These are phyloP conservation scores for Diaporthe aspalathi DNA, from an alignment of 2,329 filamentous ascomycete genomes.

Conservation along the genomic window DNA sequence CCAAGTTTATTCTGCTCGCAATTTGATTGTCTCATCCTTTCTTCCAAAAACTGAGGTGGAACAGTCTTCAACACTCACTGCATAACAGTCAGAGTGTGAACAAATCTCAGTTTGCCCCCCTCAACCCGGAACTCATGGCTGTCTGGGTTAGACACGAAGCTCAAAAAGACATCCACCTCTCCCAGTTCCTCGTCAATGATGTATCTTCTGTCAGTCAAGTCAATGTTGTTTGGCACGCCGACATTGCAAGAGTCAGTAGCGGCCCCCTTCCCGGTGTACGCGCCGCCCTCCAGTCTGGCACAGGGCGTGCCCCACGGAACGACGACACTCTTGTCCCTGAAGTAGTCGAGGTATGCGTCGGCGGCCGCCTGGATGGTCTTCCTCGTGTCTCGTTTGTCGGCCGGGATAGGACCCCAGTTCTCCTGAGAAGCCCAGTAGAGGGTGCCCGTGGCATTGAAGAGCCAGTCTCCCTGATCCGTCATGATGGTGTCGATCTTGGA, in stretches of 20 bases:
- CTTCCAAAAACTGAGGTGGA: not conserved
- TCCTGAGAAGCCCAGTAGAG: slow-evolving; percentile 50
- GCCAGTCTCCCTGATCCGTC: slow-evolving; percentile 52
- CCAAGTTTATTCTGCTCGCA: not conserved
- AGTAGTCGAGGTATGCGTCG: slow-evolving; percentile 53
- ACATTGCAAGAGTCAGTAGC: slow-evolving; percentile 49
- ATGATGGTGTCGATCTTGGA: slow-evolving; percentile 48
- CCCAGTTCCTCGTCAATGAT: slow-evolving; percentile 44
- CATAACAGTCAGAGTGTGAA: slow-evolving; percentile 44
- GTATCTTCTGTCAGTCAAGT: slow-evolving; percentile 42
- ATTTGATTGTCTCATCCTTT: not conserved
- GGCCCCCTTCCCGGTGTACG: slow-evolving; percentile 48
- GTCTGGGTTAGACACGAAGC: slow-evolving; percentile 42
- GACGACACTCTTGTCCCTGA: slow-evolving; percentile 50
- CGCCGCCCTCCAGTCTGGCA: slow-evolving; percentile 51
- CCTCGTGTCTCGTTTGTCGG: slow-evolving; percentile 48
- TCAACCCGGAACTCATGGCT: slow-evolving; percentile 43
- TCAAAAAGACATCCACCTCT: slow-evolving; percentile 42
- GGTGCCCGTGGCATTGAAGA: slow-evolving; percentile 52
- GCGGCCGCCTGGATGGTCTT: slow-evolving; percentile 51
- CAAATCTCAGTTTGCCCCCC: slow-evolving; percentile 41
- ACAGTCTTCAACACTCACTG: not conserved
- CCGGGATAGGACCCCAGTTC: slow-evolving; percentile 49
- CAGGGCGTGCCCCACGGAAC: slow-evolving; percentile 54
- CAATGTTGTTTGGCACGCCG: slow-evolving; percentile 49